Evolutionary conservation across 2,329 filamentous ascomycete genomes (phyloP).

Genomic region (Epichloe amarillans): DNA sequence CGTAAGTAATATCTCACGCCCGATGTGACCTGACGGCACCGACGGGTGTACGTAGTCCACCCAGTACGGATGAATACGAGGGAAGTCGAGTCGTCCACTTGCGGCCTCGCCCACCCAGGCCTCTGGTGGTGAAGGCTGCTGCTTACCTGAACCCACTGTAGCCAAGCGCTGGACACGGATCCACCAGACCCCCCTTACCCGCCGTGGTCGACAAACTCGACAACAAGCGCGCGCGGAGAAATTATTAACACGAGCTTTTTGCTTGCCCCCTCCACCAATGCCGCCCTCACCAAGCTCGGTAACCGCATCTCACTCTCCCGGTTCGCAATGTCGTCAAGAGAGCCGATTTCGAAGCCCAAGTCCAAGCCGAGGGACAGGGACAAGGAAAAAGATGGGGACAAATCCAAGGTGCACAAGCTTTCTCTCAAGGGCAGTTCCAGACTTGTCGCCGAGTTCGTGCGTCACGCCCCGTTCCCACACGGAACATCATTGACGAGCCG

Average conservation of each 20-base stretch:
- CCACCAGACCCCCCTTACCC: too few species aligned
- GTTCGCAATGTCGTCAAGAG: slow-evolving; percentile 18
- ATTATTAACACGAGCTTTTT: neutral
- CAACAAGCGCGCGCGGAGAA: too few species aligned
- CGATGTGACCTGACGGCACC: too few species aligned
- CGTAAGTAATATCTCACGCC: too few species aligned
- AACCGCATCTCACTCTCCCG: neutral
- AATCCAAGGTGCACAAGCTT: slow-evolving; percentile 89
- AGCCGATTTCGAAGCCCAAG: slow-evolving; percentile 8
- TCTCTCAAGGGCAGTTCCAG: slow-evolving; percentile 75
- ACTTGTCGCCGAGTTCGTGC: slow-evolving; percentile 85
- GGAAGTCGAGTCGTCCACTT: too few species aligned
- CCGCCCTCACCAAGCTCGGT: neutral
- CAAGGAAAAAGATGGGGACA: slow-evolving; percentile 40
- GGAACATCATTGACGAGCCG: neutral
- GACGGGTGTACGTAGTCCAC: too few species aligned
- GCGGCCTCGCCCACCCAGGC: too few species aligned
- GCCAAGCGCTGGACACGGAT: too few species aligned
- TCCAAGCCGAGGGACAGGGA: slow-evolving; percentile 5
- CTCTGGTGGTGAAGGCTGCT: too few species aligned
- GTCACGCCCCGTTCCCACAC: neutral
- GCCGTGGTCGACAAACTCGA: too few species aligned
- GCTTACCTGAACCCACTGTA: too few species aligned
- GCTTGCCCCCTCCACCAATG: slow-evolving; percentile 15
- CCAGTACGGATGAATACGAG: too few species aligned